A percentile compares a stretch with the other conserved stretches of the same genome.
Conservation (phyloP, 2,329 filamentous ascomycete genomes). For the Sporothrix sp. region DNA sequence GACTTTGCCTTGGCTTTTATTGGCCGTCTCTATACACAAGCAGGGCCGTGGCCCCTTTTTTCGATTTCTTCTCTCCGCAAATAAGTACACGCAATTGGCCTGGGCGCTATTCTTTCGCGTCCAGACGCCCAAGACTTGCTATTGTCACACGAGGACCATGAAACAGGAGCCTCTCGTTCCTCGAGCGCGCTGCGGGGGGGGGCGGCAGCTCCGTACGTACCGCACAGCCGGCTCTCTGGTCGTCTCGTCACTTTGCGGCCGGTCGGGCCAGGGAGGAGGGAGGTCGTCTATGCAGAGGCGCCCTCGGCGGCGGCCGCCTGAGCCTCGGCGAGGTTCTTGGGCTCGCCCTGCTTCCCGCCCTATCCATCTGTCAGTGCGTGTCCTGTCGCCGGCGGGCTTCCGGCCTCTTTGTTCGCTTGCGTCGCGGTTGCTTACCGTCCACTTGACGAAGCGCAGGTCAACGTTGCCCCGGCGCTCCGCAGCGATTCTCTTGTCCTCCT, state of each 20-base stretch:
- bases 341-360: constrained; percentile 93
- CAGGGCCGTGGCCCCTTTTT: neutral
- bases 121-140: neutral
- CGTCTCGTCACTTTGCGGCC: neutral
- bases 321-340: constrained; percentile 57
- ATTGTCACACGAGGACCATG: neutral
- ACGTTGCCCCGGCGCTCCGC: constrained; percentile 86
- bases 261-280: neutral
- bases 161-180: neutral
- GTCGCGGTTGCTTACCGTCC: constrained; percentile 58
- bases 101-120: neutral
- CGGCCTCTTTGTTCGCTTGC: neutral
- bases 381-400: neutral
- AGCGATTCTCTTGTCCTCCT: constrained; percentile 80
- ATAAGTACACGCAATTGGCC: constrained; percentile 4
- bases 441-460: constrained; percentile 87
- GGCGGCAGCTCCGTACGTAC: neutral
- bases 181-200: neutral
- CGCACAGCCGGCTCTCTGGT: neutral
- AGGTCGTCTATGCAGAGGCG: constrained; percentile 17
- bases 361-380: constrained; percentile 52
- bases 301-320: constrained; percentile 33
- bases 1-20: neutral
- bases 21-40: neutral
- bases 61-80: neutral